Conservation (phyloP, 257 asterid genomes). For the Ligustrum vulgare region DNA sequence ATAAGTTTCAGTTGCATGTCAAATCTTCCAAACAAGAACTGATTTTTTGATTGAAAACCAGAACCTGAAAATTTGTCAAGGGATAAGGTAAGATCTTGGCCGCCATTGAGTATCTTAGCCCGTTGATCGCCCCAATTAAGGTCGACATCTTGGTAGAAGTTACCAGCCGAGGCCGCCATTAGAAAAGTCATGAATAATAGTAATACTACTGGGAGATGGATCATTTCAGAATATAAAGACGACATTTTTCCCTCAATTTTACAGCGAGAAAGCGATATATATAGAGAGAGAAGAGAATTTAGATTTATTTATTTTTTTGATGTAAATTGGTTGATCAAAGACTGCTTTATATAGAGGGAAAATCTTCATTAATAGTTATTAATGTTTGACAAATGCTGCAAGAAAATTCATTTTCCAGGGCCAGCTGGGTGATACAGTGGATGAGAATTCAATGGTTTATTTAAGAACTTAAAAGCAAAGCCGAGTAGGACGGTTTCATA, state of each 20-base stretch:
- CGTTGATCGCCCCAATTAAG: slow-evolving; percentile 41
- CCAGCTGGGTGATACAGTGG: not conserved
- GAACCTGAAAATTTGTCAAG: slow-evolving; percentile 35
- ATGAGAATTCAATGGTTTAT: slow-evolving; percentile 4
- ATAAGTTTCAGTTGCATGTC: slow-evolving; percentile 30
- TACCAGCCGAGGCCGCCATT: slow-evolving; percentile 24
- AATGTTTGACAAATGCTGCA: not conserved
- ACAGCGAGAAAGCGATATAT: not conserved
- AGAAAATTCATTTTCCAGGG: not conserved
- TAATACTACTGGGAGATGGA: not conserved
- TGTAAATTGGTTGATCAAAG: not conserved
- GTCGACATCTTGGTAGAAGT: slow-evolving; percentile 31
- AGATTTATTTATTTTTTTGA: too few species aligned
- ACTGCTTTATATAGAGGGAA: not conserved
- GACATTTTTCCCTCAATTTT: not conserved
- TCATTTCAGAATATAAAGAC: not conserved
- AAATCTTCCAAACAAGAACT: slow-evolving; percentile 26
- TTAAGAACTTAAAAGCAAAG: not conserved
- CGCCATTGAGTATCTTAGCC: slow-evolving; percentile 35
- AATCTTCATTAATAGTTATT: not conserved
- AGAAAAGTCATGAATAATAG: slow-evolving; percentile 1
- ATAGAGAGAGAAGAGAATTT: not conserved
- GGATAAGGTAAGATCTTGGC: slow-evolving; percentile 24
- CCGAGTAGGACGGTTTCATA: slow-evolving; percentile 1
- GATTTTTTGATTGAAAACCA: slow-evolving; percentile 29